Evolutionary conservation across 1,284 basidiomycete genomes (phyloP).

Genomic region (Termitomyces sp.): DNA sequence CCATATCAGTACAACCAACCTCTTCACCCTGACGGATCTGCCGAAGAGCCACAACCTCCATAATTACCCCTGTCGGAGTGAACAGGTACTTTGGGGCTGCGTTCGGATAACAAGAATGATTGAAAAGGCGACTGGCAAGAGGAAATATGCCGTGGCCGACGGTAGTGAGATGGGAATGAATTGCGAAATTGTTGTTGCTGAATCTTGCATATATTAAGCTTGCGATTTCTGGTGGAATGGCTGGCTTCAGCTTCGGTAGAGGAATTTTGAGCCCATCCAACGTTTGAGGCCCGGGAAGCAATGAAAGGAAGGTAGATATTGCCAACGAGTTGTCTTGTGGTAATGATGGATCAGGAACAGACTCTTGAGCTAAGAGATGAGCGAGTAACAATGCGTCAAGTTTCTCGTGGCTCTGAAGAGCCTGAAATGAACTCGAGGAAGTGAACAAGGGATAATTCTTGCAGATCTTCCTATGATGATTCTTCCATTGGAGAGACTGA

Average conservation of each 20-base stretch:
- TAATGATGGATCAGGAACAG: conserved; percentile 19
- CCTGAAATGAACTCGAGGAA: conserved; percentile 40
- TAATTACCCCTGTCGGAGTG: conserved; percentile 32
- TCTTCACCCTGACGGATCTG: conserved; percentile 56
- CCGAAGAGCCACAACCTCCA: conserved; percentile 60
- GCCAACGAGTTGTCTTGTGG: conserved; percentile 22
- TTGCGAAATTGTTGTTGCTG: conserved; percentile 71
- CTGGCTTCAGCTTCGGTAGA: conserved; percentile 28
- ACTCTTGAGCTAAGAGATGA: conserved; percentile 47
- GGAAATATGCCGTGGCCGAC: conserved; percentile 71
- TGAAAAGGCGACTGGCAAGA: conserved; percentile 65
- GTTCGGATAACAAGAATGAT: conserved; percentile 74
- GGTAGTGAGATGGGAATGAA: conserved; percentile 63
- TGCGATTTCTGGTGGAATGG: conserved; percentile 23
- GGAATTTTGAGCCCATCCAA: conserved; percentile 24
- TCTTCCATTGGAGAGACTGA: conserved; percentile 60
- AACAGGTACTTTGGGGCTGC: conserved; percentile 59
- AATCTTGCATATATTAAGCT: conserved; percentile 49
- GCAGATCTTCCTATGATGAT: conserved; percentile 62
- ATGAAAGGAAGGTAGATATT: conserved; percentile 38
- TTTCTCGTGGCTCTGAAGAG: conserved; percentile 45
- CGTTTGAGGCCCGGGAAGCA: conserved; percentile 42
- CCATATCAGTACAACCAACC: conserved; percentile 34
- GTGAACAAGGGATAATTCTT: conserved; percentile 43
- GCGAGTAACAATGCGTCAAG: conserved; percentile 60